Base-by-base conservation (phyloP, 345 rosid species). In the Eucalyptus sp. region DNA sequence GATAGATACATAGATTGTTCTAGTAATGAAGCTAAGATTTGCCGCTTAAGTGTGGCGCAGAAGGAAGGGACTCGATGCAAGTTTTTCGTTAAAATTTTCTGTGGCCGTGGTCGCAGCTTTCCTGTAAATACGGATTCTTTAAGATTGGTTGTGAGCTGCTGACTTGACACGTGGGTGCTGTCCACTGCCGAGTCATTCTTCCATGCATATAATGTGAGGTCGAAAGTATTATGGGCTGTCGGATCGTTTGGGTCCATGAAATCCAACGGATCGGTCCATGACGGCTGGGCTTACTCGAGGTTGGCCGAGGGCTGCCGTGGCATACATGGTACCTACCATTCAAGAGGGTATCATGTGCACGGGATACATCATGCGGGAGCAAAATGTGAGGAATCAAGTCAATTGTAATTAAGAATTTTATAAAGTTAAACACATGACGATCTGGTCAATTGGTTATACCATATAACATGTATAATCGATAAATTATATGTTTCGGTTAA, bases 391-490 rank as follows among this genome's bases (percentile, higher is more conserved):
- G 68, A 60, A 60, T 60, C 68, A 29, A 27, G 68, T 60, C 33
- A 8, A 27, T 27, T 29, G 0, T 27, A 27, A 60, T 0, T 27
- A 60, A 60, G 31, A 60, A 60, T 0, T 27, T 60, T 27, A 60
- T 27, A 12, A 27, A 0, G n/a, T 60, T 60, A 60, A 60, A 60
- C 68, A 27, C 33, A 60, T 60, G 68, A 60, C 68, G 15, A 27
- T 27, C 25, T 29, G 16, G 33, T 29, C 31, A 3, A 60, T 60
- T 60, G 31, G 31, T 60, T 60, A 27, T 60, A 60, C 68, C 33
- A 62, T 13, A 16, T 62, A 29, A 62, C n/a, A 27, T 29, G 4
- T 29, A 62, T 62, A 62, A 62, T 62, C 16, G 68, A 62, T 27
- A 29, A 3, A 29, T 62, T 29, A 62, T 29, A 27, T 29, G 7